Evolutionary conservation across 1,284 basidiomycete species (phyloP), one percentile per base, ranked within the genome.

Genomic region (Ganoderma multipileum): DNA sequence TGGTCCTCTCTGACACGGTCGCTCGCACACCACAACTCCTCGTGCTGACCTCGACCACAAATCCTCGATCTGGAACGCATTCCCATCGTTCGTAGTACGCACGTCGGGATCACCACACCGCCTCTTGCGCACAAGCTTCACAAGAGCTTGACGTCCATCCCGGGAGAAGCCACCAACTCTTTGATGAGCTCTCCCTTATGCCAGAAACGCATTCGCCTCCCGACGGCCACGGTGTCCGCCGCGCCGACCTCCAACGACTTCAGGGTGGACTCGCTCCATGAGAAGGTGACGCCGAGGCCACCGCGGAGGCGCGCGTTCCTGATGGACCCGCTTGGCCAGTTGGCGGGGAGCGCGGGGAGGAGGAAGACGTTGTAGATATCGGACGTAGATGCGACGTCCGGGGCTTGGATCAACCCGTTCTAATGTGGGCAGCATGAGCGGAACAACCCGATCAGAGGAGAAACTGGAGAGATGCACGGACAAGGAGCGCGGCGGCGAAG

Each of bases 331-430:
- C 82, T 79, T 0, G 83, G 71, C 91, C 91, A 93, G 63, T 85
- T 83, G 2, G 75, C 62, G 0, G 92, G 91, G 4, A 93, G 81
- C 2, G 91, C 86, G 3, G 91, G 91, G 2, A 93, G 80, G 16
- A 93, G 79, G 2, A 83, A 88, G 64, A 93, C 81, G 20, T 80
- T 80, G 7, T 91, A 81, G 5, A 89, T 83, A 2, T 82, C 83
- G 8, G 78, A 76, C 42, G 82, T 68, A 2, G 81, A 84, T 8
- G 89, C 81, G 4, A 89, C 86, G 71, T 93, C 91, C 0, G 89
- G 89, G 9, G 86, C 88, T 80, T 93, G 91, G 16, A 93, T 64
- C 16, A 93, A 78, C 3, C 84, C 89, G 67, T 93, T 93, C 91
- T 93, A 66, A 9, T 18, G 16, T 11, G 23, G 2, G n/a, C 2